A percentile compares a stretch with the other conserved stretches of the same genome.
These are phyloP conservation scores for Clarireedia hainanense DNA, from an alignment of 2,329 filamentous ascomycete species.

Conservation along the genomic window DNA sequence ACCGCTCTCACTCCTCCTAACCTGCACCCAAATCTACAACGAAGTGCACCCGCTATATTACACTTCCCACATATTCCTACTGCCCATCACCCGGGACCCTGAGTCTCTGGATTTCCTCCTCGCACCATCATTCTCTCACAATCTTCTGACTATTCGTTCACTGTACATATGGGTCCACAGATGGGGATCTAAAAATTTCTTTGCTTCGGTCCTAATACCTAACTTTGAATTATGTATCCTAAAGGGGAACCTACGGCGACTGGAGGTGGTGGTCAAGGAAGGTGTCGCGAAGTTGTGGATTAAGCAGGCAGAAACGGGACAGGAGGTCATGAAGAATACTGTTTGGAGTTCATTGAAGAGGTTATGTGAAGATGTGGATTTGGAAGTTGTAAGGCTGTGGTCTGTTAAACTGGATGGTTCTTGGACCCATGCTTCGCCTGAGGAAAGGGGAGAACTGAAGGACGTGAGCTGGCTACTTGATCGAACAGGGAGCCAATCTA, in stretches of 20 bases:
- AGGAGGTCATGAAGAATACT: conserved; percentile 1
- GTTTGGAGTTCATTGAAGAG: conserved; percentile 11
- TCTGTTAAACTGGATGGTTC: not conserved
- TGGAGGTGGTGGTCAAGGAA: conserved; percentile 20
- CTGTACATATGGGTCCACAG: conserved; percentile 14
- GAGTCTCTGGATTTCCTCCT: conserved; percentile 13
- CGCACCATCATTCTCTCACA: conserved; percentile 13
- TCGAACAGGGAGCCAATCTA: too few species aligned
- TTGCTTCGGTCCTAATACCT: conserved; percentile 12
- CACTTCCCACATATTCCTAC: conserved; percentile 21
- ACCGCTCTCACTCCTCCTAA: conserved; percentile 22
- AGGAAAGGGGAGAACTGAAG: not conserved
- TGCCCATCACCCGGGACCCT: conserved; percentile 15
- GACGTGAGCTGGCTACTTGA: conserved; percentile 13
- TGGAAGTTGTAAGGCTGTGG: conserved; percentile 12
- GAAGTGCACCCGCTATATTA: conserved; percentile 23
- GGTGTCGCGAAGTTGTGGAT: not conserved
- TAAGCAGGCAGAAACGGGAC: not conserved
- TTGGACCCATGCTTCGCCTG: too few species aligned
- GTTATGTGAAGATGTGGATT: conserved; percentile 20
- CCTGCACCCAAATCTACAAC: conserved; percentile 21
- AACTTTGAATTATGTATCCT: conserved; percentile 22
- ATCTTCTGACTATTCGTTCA: conserved; percentile 15
- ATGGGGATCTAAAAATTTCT: conserved; percentile 23
- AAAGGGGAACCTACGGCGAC: conserved; percentile 20